Conservation (phyloP, 1,139 yeast genomes). For the Pichia sp. region DNA sequence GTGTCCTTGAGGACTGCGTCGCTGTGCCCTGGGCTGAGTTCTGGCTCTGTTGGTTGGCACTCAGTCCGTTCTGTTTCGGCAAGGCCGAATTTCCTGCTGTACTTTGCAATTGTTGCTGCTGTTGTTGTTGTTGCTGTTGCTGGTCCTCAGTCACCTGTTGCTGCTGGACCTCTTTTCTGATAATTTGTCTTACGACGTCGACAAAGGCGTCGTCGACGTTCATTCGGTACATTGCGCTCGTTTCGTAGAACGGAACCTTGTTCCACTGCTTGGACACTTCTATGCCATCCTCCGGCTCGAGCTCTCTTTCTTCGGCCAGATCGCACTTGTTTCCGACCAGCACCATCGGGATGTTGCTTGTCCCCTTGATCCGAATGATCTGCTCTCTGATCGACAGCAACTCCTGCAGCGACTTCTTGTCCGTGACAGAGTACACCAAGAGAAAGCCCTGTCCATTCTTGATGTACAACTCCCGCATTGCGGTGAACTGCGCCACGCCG, state of each 20-base stretch:
- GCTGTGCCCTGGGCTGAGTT: not conserved
- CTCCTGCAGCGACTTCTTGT: slow-evolving; percentile 75
- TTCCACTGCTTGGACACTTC: slow-evolving; percentile 67
- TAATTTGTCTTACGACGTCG: slow-evolving; percentile 60
- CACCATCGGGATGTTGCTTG: slow-evolving; percentile 66
- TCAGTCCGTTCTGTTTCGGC: not conserved
- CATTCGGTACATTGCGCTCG: slow-evolving; percentile 88
- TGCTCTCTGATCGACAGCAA: slow-evolving; percentile 75
- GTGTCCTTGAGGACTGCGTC: not conserved
- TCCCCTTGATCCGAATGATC: slow-evolving; percentile 79
- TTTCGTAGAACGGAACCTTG: slow-evolving; percentile 81
- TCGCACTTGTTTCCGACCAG: slow-evolving; percentile 82
- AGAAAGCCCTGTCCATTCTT: slow-evolving; percentile 90
- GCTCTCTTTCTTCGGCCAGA: slow-evolving; percentile 72
- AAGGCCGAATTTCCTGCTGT: not conserved
- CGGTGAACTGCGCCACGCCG: slow-evolving; percentile 95
- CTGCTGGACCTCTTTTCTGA: slow-evolving; percentile 58
- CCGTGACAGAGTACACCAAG: slow-evolving; percentile 78
- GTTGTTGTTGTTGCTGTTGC: slow-evolving; percentile 6
- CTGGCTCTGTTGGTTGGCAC: not conserved
- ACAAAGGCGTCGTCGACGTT: slow-evolving; percentile 89
- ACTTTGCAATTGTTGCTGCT: not conserved
- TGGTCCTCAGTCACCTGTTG: slow-evolving; percentile 13
- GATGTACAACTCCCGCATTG: slow-evolving; percentile 93
- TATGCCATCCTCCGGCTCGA: slow-evolving; percentile 77